Base-by-base conservation (phyloP, 805 yeast species). In the Millerozyma acaciae region DNA sequence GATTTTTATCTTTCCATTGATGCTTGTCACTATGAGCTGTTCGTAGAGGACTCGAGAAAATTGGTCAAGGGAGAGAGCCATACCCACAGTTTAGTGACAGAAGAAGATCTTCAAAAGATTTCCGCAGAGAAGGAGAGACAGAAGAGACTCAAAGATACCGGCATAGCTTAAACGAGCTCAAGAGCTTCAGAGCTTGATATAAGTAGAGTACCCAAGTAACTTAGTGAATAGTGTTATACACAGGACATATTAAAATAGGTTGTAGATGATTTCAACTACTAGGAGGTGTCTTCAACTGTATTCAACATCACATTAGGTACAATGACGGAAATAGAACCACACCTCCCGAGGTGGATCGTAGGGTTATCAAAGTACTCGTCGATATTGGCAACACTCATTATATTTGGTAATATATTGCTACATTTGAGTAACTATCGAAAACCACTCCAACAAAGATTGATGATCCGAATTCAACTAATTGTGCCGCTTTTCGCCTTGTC, bases 361-460 rank as follows among this genome's bases (percentile, higher is more conserved):
- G 20, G 28, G 1, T 26, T 53, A 4, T 43, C 59, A 6, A 49
- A 53, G 26, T 55, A 48, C 26, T 48, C 50, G 8, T 43, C 58
- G 6, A 32, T 56, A 12, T 20, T 40, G 17, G 28, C 61, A 5
- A 34, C 57, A 6, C 18, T 43, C 16, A 53, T 54, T 2, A 48
- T 55, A 6, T 24, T 47, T 5, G 14, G 38, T 15, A 43, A 60
- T 28, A 57, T 67, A 12, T 21, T 45, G 8, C 42, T 62, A 23
- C 73, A 67, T 36, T 55, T 66, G 12, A 37, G 47, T 26, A 88
- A 89, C 60, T 93, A 93, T 58, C 62, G 97, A 28, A 86, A 84
- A 47, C 97, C 97, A 0, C 70, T 75, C 47, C 93, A 86, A 45
- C 98, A 93, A 55, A 65, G 97, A 31, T 65, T 87, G 21, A 78